phyloP scores from a whole-genome alignment of 352 stramenopile genomes.

The Thraustotheca clavata region DNA sequence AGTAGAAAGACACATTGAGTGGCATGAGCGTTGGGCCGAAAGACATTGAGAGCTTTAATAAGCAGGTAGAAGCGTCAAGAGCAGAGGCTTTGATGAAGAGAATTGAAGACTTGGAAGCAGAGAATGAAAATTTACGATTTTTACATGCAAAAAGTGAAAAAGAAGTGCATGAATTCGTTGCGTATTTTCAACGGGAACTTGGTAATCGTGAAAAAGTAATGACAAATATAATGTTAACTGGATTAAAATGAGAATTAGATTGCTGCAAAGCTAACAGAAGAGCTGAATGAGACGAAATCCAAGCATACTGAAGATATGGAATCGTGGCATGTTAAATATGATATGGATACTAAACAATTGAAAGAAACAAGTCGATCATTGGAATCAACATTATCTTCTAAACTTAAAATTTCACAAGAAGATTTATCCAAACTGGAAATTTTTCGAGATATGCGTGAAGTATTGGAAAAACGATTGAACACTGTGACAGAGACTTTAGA shows the following conservation, averaged over 20 bases:
- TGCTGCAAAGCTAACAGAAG: constrained; percentile 69
- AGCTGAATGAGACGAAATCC: constrained; percentile 56
- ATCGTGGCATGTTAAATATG: constrained; percentile 54
- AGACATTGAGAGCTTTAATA: constrained; percentile 48
- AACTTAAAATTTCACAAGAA: constrained; percentile 34
- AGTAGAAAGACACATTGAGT: too few species aligned
- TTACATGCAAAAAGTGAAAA: constrained; percentile 84
- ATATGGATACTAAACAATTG: constrained; percentile 37
- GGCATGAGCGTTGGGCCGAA: too few species aligned
- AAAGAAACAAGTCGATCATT: constrained; percentile 29
- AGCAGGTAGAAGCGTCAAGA: constrained; percentile 54
- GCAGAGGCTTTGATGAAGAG: constrained; percentile 50
- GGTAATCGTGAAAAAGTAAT: constrained; percentile 67
- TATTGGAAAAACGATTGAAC: constrained; percentile 28
- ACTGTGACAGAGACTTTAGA: constrained; percentile 19
- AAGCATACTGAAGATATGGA: constrained; percentile 47
- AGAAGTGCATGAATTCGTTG: constrained; percentile 92
- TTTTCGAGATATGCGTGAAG: constrained; percentile 31
- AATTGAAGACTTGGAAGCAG: constrained; percentile 47
- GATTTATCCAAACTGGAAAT: constrained; percentile 33
- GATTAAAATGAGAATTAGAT: constrained; percentile 22
- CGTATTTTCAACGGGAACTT: constrained; percentile 91
- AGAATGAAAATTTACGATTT: constrained; percentile 72
- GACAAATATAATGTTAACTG: constrained; percentile 27
- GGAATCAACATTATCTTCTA: constrained; percentile 14